Conservation (phyloP, 176 grass and related monocot species). For the Hsuehochloa calcarea region DNA sequence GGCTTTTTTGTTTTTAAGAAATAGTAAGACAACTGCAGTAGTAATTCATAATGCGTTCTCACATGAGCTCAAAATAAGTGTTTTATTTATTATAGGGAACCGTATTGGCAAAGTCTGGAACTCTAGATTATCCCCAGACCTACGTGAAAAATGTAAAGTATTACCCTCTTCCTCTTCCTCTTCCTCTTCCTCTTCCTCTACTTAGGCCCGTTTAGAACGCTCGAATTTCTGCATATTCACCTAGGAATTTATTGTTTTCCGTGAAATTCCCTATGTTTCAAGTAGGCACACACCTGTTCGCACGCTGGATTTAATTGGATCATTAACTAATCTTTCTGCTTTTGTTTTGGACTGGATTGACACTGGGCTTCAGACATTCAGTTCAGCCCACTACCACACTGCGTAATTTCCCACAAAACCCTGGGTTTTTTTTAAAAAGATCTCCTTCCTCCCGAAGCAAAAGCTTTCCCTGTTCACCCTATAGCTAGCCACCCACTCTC, state of each 20-base stretch:
- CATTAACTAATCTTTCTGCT: background rate
- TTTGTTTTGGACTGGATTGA: background rate
- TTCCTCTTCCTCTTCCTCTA: no score
- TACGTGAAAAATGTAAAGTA: background rate
- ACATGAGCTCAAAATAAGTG: background rate
- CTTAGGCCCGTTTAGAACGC: background rate
- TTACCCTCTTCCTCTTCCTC: no score
- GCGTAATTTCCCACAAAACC: background rate
- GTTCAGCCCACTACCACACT: background rate
- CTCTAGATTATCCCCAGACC: background rate
- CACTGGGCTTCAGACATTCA: background rate
- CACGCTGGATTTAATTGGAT: background rate
- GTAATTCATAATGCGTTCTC: background rate
- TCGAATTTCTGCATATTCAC: no score
- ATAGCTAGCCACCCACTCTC: conserved; percentile 20
- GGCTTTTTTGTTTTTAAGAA: fast-evolving
- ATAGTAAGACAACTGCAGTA: fast-evolving
- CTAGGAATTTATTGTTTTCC: background rate
- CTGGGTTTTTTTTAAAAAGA: background rate
- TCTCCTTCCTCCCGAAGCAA: conserved; percentile 44
- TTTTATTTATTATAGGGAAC: background rate
- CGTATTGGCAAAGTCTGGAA: background rate
- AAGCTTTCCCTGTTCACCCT: conserved; percentile 17
- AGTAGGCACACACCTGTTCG: no score
- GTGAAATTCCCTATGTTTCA: background rate